Evolutionary conservation across 2,329 filamentous ascomycete genomes (phyloP), one percentile per base, ranked within the genome.

Genomic region (Ophiosphaerella herpotricha): DNA sequence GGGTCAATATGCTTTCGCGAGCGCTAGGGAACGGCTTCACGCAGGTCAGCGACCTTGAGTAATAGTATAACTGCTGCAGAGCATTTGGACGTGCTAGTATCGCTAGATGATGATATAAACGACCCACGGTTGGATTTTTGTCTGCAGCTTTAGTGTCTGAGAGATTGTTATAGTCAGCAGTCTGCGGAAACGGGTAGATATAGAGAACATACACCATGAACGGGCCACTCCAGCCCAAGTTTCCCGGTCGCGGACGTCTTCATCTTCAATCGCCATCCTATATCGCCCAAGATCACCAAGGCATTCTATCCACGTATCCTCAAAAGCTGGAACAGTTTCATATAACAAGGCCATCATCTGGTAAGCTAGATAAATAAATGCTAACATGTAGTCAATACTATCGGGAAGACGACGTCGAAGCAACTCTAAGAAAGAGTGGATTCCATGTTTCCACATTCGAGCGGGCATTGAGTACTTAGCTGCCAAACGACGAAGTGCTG

Each of bases 221-320:
- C 87, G 78, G 0, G 89, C 88, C 0, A 96, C 89, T 0, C 82
- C 81, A 0, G 88, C 89, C 93, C 93, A 97, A 0, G 85, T 83
- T 41, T 96, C 90, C 1, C 89, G 78, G 47, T 93, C 88, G 2
- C 82, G 75, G 16, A 89, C 80, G 54, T 94, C 87, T 23, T 88
- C 84, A 35, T 96, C 89, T 68, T 97, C 92, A 38, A 97, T 91
- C 0, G 91, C 91, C 91, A 97, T 97, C 0, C 87, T 80, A 62
- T 95, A 97, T 16, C 92, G 80, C 0, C 87, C 88, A 0, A 97
- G 74, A 65, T 97, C 92, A 0, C 93, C 93, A 0, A 97, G 76
- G 45, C 92, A 97, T 58, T 97, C 93, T 7, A 96, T 90, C 93
- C 93, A 97, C 0, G 90, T 96, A 49, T 94, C 89, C 44, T 89